These are phyloP conservation scores for Aspergillus awamori DNA, from an alignment of 2,329 filamentous ascomycete species.

Conservation along the genomic window DNA sequence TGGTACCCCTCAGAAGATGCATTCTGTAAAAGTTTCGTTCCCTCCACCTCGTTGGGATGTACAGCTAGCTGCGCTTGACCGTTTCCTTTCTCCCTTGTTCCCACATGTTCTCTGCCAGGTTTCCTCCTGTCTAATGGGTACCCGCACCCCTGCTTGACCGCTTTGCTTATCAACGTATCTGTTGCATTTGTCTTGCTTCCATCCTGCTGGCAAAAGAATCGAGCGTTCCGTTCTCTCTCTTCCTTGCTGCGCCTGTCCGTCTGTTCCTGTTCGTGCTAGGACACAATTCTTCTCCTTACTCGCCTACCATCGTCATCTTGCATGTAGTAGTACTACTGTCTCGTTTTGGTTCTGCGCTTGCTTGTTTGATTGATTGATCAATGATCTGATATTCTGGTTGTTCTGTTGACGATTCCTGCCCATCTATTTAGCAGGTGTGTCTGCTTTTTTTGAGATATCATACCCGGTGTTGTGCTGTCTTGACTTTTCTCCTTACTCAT, in stretches of 20 bases:
- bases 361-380: background rate
- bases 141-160: background rate
- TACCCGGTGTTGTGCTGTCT: slow-evolving; percentile 3
- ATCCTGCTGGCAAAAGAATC: slow-evolving; percentile 2
- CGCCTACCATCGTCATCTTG: background rate
- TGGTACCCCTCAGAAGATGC: background rate
- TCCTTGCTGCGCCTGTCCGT: background rate
- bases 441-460: slow-evolving; percentile 4
- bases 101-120: background rate
- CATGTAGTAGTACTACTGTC: background rate
- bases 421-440: slow-evolving; percentile 1
- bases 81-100: background rate
- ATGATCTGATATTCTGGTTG: background rate
- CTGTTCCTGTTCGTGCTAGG: background rate
- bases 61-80: slow-evolving; percentile 15
- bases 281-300: background rate
- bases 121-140: background rate
- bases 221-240: slow-evolving; percentile 1
- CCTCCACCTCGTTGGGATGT: slow-evolving; percentile 10
- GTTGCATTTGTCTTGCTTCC: slow-evolving; percentile 2
- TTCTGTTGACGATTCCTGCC: background rate
- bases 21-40: slow-evolving; percentile 11
- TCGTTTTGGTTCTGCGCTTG: background rate
- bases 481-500: background rate
- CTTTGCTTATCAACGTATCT: background rate